These are phyloP conservation scores for Debaryomycetaceae sp. DNA, from an alignment of 1,139 yeast genomes.

Conservation along the genomic window DNA sequence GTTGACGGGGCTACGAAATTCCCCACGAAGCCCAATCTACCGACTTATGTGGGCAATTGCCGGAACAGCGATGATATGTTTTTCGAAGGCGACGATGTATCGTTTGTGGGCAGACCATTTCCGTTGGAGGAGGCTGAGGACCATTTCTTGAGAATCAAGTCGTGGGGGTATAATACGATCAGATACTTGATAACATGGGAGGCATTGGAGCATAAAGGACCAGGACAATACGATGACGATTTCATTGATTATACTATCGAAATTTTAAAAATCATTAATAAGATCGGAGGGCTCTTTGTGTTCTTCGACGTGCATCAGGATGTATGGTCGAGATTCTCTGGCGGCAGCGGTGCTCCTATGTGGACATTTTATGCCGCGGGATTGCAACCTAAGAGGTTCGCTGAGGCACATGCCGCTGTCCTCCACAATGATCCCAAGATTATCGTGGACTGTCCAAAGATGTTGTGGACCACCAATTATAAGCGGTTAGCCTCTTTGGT, in stretches of 20 bases:
- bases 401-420: constrained; percentile 68
- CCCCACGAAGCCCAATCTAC: constrained; percentile 57
- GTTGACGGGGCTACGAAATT: constrained; percentile 73
- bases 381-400: constrained; percentile 68
- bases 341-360: constrained; percentile 96
- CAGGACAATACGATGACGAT: constrained; percentile 76
- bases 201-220: constrained; percentile 86
- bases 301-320: constrained; percentile 91
- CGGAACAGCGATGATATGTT: constrained; percentile 46
- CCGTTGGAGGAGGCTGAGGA: constrained; percentile 66
- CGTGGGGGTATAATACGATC: constrained; percentile 79
- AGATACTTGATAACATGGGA: constrained; percentile 88
- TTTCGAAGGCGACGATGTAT: constrained; percentile 66
- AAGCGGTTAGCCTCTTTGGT: constrained; percentile 69
- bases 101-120: constrained; percentile 82
- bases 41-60: constrained; percentile 48
- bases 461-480: constrained; percentile 94
- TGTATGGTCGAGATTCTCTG: constrained; percentile 85
- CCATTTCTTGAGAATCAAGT: constrained; percentile 67
- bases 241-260: constrained; percentile 68
- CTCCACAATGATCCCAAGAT: constrained; percentile 54
- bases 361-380: constrained; percentile 98
- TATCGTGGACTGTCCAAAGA: constrained; percentile 60
- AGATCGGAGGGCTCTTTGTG: constrained; percentile 73
- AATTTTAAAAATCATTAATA: constrained; percentile 54